Percentiles rank a stretch among this genome's conserved stretches.
Evolutionary conservation across 2,329 filamentous ascomycete species (phyloP).

Genomic region (Ceratocystis lukuohia): DNA sequence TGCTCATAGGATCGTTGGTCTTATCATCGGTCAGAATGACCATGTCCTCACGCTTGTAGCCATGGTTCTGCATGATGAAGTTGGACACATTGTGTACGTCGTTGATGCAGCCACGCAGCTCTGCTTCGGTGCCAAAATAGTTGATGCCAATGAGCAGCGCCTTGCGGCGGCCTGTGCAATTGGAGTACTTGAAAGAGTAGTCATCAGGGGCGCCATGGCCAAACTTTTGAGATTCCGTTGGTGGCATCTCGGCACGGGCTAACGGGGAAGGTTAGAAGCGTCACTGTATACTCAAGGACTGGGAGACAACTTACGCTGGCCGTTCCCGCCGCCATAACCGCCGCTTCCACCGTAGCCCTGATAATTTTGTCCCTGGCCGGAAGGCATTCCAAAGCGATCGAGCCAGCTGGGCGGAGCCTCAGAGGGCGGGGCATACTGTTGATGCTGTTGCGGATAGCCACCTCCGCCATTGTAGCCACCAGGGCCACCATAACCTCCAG

Average conservation of each 20-base stretch:
- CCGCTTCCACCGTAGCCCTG: conserved; percentile 3
- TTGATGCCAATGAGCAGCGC: conserved; percentile 69
- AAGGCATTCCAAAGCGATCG: conserved; percentile 21
- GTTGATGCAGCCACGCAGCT: conserved; percentile 67
- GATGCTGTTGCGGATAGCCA: conserved; percentile 23
- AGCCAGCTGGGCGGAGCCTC: conserved; percentile 20
- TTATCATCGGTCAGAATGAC: conserved; percentile 66
- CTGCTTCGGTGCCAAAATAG: conserved; percentile 59
- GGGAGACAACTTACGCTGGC: background rate
- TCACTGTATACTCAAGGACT: too few species aligned
- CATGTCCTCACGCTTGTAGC: conserved; percentile 68
- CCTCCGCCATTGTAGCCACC: conserved; percentile 24
- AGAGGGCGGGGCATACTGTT: conserved; percentile 22
- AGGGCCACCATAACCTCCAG: conserved; percentile 22
- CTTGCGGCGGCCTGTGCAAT: conserved; percentile 59
- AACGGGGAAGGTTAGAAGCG: background rate
- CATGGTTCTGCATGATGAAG: conserved; percentile 54
- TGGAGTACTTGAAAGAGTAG: conserved; percentile 64
- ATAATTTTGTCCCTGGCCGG: conserved; percentile 3
- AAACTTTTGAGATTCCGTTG: conserved; percentile 41
- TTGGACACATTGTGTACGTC: conserved; percentile 63
- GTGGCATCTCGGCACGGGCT: conserved; percentile 28
- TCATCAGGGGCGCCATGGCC: conserved; percentile 53
- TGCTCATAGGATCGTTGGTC: conserved; percentile 52
- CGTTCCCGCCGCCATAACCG: background rate